Conservation (phyloP, 495 filamentous ascomycete genomes). For the Aspergillus diversus region DNA sequence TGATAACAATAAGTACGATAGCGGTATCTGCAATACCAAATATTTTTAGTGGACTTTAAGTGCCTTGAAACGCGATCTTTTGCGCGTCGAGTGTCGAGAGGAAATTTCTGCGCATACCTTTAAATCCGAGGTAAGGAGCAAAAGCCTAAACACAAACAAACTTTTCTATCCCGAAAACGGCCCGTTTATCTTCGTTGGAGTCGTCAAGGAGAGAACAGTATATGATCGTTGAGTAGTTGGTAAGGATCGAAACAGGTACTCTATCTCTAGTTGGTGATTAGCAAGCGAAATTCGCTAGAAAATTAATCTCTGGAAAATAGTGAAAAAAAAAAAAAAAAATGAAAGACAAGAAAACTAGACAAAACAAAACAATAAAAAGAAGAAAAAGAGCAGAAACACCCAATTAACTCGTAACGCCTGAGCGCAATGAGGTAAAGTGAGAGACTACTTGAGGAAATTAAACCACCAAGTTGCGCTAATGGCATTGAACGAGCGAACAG, state of each 20-base stretch:
- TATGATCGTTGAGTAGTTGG: constrained; percentile 42
- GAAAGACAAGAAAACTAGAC: neutral
- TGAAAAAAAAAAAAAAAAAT: neutral
- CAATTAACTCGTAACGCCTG: no score
- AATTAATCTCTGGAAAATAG: neutral
- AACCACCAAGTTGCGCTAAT: neutral
- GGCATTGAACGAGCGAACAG: neutral
- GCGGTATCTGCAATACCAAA: constrained; percentile 20
- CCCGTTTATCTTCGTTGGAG: constrained; percentile 43
- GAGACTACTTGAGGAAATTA: neutral
- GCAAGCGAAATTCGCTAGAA: neutral
- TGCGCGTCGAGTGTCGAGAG: neutral
- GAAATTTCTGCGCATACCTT: constrained; percentile 24
- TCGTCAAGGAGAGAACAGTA: constrained; percentile 48
- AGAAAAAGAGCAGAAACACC: neutral
- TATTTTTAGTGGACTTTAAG: constrained; percentile 2
- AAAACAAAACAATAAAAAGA: constrained; percentile 4
- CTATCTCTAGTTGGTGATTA: constrained; percentile 23
- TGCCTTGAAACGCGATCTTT: neutral
- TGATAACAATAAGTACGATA: constrained; percentile 26
- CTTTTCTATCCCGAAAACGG: constrained; percentile 40
- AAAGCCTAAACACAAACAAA: constrained; percentile 27
- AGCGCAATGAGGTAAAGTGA: neutral
- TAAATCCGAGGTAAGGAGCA: constrained; percentile 24
- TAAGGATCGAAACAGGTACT: constrained; percentile 33